Evolutionary conservation across 2,329 filamentous ascomycete species (phyloP).

Genomic region (Diaporthe destruens): DNA sequence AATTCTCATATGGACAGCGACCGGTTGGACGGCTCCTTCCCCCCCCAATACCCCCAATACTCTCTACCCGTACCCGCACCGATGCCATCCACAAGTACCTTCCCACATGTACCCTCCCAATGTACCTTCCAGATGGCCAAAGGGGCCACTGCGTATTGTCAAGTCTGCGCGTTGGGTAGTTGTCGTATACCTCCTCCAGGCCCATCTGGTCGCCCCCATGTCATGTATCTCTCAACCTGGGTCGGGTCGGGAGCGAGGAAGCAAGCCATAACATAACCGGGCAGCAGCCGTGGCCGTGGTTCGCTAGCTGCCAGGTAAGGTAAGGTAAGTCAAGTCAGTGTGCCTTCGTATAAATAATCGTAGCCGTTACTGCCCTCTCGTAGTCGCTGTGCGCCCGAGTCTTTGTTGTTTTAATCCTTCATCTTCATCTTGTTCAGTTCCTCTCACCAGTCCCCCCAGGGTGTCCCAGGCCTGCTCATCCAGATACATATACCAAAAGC

Average conservation of each 20-base stretch:
- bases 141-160: neutral
- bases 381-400: conserved; percentile 9
- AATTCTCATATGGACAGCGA: conserved; percentile 21
- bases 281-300: conserved; percentile 26
- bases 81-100: neutral
- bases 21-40: neutral
- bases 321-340: neutral
- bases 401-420: conserved; percentile 15
- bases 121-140: neutral
- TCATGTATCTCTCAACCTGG: conserved; percentile 17
- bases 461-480: neutral
- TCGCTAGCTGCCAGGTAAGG: conserved; percentile 27
- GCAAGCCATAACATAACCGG: conserved; percentile 28
- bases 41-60: neutral
- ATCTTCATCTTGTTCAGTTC: neutral
- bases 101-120: neutral
- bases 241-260: neutral
- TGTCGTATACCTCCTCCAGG: conserved; percentile 9
- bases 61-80: neutral
- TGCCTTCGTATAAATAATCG: conserved; percentile 40
- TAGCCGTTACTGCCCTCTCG: conserved; percentile 30
- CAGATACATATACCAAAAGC: neutral
- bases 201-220: conserved; percentile 6
- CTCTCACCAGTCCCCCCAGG: conserved; percentile 7
- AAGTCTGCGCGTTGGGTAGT: neutral